Evolutionary conservation across 805 yeast genomes (phyloP).

Genomic region (Hanseniaspora thailandica): DNA sequence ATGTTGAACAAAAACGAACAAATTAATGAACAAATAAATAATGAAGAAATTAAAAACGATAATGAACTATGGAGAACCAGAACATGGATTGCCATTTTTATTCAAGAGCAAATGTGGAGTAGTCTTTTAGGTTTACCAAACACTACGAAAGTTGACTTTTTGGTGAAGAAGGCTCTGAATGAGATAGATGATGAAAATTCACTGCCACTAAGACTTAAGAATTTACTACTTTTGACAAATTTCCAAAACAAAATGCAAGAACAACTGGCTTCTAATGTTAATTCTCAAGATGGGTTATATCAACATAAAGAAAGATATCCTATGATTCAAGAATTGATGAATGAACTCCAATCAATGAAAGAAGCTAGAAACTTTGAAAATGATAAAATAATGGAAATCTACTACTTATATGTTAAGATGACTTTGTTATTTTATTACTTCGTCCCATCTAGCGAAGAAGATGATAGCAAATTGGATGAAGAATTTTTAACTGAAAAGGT

Average conservation of each 20-base stretch:
- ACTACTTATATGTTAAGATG: slow-evolving; percentile 63
- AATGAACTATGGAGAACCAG: slow-evolving; percentile 81
- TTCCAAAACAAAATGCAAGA: slow-evolving; percentile 75
- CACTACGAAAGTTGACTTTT: slow-evolving; percentile 67
- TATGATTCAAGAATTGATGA: slow-evolving; percentile 59
- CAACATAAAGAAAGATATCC: slow-evolving; percentile 77
- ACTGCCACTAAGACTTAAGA: slow-evolving; percentile 60
- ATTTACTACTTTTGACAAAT: slow-evolving; percentile 59
- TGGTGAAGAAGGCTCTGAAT: slow-evolving; percentile 56
- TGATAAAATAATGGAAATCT: slow-evolving; percentile 60
- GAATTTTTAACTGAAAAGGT: slow-evolving; percentile 48
- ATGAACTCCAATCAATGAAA: slow-evolving; percentile 65
- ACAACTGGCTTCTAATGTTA: slow-evolving; percentile 77
- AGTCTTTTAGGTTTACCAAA: slow-evolving; percentile 82
- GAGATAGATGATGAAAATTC: slow-evolving; percentile 15
- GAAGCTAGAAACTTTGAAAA: slow-evolving; percentile 52
- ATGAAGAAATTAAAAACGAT: slow-evolving; percentile 11
- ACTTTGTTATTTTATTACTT: slow-evolving; percentile 84
- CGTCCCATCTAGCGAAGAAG: slow-evolving; percentile 77
- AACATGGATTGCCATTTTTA: slow-evolving; percentile 81
- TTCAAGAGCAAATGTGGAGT: slow-evolving; percentile 84
- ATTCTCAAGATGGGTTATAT: slow-evolving; percentile 77
- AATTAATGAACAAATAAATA: background rate
- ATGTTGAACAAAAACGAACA: slow-evolving; percentile 40
- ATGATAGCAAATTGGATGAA: slow-evolving; percentile 42